A percentile compares a stretch with the other conserved stretches of the same genome.
Evolutionary conservation across 192 early-diverging fungal species (phyloP).

Genomic region (Coemansia sp.): DNA sequence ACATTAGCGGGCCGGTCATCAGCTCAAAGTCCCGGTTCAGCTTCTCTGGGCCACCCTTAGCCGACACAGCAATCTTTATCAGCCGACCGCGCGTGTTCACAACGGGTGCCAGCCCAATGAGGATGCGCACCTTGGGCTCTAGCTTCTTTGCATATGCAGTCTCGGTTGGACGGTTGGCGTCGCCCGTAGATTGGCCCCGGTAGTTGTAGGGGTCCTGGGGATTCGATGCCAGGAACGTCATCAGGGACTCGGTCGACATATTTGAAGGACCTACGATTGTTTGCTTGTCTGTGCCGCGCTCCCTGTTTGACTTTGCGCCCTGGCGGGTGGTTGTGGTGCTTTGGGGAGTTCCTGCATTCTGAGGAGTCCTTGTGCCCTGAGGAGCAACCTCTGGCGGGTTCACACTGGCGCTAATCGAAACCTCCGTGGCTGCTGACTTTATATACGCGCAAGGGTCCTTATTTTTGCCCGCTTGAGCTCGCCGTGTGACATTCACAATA

Average conservation of each 20-base stretch:
- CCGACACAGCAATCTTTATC: conserved; percentile 33
- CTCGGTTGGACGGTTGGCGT: neutral
- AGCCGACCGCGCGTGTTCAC: conserved; percentile 26
- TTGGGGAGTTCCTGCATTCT: neutral
- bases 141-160: neutral
- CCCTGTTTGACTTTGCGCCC: neutral
- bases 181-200: neutral
- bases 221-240: neutral
- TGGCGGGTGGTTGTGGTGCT: neutral
- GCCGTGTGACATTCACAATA: neutral
- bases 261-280: neutral
- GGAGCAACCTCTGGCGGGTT: neutral
- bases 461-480: neutral
- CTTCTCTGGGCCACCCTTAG: conserved; percentile 25
- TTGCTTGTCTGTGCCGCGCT: neutral
- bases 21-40: conserved; percentile 42
- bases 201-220: neutral
- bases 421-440: neutral
- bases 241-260: neutral
- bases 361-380: neutral
- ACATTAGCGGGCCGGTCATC: conserved; percentile 45
- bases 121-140: conserved; percentile 11
- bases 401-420: neutral
- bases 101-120: conserved; percentile 39
- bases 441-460: neutral